Percentiles rank a stretch among this genome's conserved stretches.
These are phyloP conservation scores for Capronia americana DNA, from an alignment of 2,329 filamentous ascomycete genomes.

Conservation along the genomic window DNA sequence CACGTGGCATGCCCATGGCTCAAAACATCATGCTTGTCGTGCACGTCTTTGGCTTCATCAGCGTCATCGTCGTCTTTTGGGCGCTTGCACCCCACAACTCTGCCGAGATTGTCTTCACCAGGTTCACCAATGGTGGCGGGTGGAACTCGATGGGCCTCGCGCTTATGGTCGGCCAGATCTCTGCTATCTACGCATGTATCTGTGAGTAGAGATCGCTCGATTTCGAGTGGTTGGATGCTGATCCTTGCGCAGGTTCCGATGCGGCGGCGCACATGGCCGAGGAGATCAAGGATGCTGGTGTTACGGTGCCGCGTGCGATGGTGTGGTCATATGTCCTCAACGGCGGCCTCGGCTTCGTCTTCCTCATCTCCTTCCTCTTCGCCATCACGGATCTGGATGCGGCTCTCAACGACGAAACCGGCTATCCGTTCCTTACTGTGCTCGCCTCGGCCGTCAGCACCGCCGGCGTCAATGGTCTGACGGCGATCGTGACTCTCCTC, in stretches of 20 bases:
- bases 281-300: slow-evolving; percentile 54
- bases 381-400: slow-evolving; percentile 43
- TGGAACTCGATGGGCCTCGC: slow-evolving; percentile 48
- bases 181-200: slow-evolving; percentile 43
- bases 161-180: slow-evolving; percentile 48
- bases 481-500: slow-evolving; percentile 51
- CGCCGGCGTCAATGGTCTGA: slow-evolving; percentile 43
- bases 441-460: slow-evolving; percentile 46
- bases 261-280: slow-evolving; percentile 52
- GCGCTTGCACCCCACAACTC: slow-evolving; percentile 44
- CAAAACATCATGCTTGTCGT: slow-evolving; percentile 49
- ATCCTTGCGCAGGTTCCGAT: slow-evolving; percentile 31
- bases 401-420: slow-evolving; percentile 50
- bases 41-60: slow-evolving; percentile 49
- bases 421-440: slow-evolving; percentile 57
- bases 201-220: slow-evolving; percentile 30
- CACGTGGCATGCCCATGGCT: slow-evolving; percentile 45
- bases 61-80: slow-evolving; percentile 44
- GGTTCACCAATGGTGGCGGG: slow-evolving; percentile 48
- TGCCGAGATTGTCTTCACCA: slow-evolving; percentile 45
- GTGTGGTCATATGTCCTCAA: slow-evolving; percentile 55
- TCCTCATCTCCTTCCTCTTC: slow-evolving; percentile 54
- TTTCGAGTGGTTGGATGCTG: too few relatives aligned
- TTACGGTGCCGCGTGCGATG: slow-evolving; percentile 52
- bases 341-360: slow-evolving; percentile 51